These are phyloP conservation scores for Alternaria hordeiaustralica DNA, from an alignment of 2,329 filamentous ascomycete genomes.

Conservation along the genomic window DNA sequence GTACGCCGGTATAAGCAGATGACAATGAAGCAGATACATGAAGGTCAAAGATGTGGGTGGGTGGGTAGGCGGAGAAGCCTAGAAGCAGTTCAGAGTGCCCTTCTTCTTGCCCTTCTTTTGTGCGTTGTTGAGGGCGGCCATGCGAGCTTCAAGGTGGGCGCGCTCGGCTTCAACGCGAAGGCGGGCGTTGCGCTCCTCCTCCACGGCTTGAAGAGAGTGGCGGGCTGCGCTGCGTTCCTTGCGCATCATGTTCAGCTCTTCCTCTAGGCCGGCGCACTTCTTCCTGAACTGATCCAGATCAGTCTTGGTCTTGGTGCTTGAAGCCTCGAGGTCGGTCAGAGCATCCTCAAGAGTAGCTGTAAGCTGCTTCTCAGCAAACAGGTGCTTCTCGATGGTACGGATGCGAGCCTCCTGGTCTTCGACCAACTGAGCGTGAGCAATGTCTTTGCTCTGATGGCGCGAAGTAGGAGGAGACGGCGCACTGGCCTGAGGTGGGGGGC, in stretches of 20 bases:
- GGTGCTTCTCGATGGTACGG: slow-evolving; percentile 93
- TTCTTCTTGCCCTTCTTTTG: slow-evolving; percentile 96
- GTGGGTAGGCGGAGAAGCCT: slow-evolving; percentile 42
- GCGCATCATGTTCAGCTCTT: slow-evolving; percentile 69
- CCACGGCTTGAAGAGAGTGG: slow-evolving; percentile 82
- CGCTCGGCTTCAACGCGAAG: slow-evolving; percentile 87
- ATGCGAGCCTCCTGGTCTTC: slow-evolving; percentile 97
- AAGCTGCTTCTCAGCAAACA: slow-evolving; percentile 94
- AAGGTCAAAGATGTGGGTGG: slow-evolving; percentile 16
- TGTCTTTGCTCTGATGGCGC: slow-evolving; percentile 82
- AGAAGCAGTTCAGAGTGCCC: slow-evolving; percentile 96
- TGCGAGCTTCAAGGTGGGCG: slow-evolving; percentile 89
- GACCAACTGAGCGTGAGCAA: slow-evolving; percentile 77
- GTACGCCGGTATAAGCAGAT: slow-evolving; percentile 29
- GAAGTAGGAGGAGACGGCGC: slow-evolving; percentile 65
- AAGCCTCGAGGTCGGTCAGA: slow-evolving; percentile 88
- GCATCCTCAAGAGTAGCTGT: slow-evolving; percentile 95
- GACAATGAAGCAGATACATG: slow-evolving; percentile 27
- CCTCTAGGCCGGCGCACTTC: slow-evolving; percentile 78
- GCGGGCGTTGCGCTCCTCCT: slow-evolving; percentile 94
- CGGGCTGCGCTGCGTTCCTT: slow-evolving; percentile 66
- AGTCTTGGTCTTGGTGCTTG: slow-evolving; percentile 87
- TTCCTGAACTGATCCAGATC: slow-evolving; percentile 92
- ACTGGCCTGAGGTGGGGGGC: slow-evolving; percentile 55
- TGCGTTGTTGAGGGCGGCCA: slow-evolving; percentile 75